Base-by-base conservation (phyloP, 306 rosid species). In the Vigna reflexopilosa region DNA sequence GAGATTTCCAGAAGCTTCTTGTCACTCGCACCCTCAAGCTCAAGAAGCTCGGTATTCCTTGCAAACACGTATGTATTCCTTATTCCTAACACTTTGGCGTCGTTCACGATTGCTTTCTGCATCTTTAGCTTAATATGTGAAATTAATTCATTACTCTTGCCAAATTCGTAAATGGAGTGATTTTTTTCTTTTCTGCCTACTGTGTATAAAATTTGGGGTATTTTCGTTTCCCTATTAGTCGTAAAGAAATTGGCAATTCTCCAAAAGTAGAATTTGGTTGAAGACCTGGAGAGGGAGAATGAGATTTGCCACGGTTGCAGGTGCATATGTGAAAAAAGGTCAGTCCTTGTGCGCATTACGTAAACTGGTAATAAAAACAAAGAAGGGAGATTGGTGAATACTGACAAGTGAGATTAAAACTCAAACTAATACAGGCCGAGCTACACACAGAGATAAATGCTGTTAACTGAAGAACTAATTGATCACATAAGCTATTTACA, bases 1-100 rank as follows among this genome's bases (percentile, higher is more conserved):
- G 93, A 40, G 97, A 88, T 77, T 85, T 92, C 79, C 95, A 90
- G 30, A 90, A 84, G 84, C 87, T 92, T 51, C 91, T 92, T 3
- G 87, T 88, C 65, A 86, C 89, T 66, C 95, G 97, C 75, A 92
- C 97, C 42, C 93, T 90, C 64, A 85, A 84, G 85, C 86, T 92
- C 68, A 92, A 88, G 86, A 88, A 92, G 83, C 86, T 92, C 63
- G 95, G 95, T 20, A 50, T 92, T 73, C 95, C 97, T 65, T 87
- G 90, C 87, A 90, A 92, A 86, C 91, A 92, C 24, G 95, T 92
- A 86, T 30, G 88, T 92, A 87, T 72, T 76, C 62, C 49, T 30
- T 34, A 9, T 16, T 73, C 26, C 16, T 51, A 17, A 5, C 1
- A 15, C 40, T 40, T 38, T 7, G 9, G 3, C 13, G 17, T 20